Evolutionary conservation across 2,329 filamentous ascomycete genomes (phyloP), one percentile per base, ranked within the genome.

Genomic region (Penicillium sp.): DNA sequence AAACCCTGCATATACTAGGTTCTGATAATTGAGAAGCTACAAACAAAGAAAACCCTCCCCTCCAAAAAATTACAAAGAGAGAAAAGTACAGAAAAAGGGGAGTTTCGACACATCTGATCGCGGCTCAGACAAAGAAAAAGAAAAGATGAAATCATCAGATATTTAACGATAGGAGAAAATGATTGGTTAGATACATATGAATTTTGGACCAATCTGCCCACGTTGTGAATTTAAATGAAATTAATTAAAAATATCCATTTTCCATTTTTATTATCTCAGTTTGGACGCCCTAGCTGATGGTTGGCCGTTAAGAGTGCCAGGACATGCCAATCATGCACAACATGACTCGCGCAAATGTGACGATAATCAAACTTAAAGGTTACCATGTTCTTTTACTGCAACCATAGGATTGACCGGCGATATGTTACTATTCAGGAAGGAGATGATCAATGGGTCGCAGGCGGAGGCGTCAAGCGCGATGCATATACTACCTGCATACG

Each of bases 161-260:
- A 23, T 52, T 44, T 27, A 49, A 46, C 44, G 44, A 62, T 55
- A 44, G 16, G 15, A 36, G 5, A 33, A n/a, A 2, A 2, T 46
- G 19, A 56, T 56, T 56, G 54, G 41, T 10, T 33, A 3, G 5
- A 9, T 15, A 16, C 7, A 53, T 11, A 38, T 15, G 21, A 59
- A 55, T 56, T 53, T 55, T 53, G 53, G 40, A 55, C 60, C 43
- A 57, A 51, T 53, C 50, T 52, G 21, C 25, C 53, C 36, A 54
- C 45, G 52, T 50, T 54, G 7, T 48, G 49, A 11, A 51, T 23
- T 29, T 27, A 21, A 52, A 27, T 34, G 4, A 40, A 47, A 29
- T 48, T 33, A 44, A 43, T 13, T 11, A 10, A 27, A 36, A n/a
- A 15, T 9, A 38, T 38, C 16, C 2, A 10, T 10, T 38, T 33